A percentile compares a stretch with the other conserved stretches of the same genome.
Evolutionary conservation across 495 filamentous ascomycete species (phyloP).

Genomic region (Tuber calosporum): DNA sequence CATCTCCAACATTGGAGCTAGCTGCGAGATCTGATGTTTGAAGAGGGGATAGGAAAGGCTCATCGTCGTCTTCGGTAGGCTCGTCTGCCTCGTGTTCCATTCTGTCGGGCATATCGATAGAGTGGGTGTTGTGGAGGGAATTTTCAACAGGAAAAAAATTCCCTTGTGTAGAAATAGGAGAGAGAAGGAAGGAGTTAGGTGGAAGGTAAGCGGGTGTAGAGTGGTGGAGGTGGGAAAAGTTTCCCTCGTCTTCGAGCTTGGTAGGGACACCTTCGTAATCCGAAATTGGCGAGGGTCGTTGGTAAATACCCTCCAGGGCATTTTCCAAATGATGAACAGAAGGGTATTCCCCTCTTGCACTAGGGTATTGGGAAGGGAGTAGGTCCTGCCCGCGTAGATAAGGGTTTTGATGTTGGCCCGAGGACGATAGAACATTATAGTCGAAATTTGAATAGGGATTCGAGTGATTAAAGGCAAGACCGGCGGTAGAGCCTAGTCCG

Average conservation of each 20-base stretch:
- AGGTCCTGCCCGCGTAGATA: background rate
- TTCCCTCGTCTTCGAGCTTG: slow-evolving; percentile 15
- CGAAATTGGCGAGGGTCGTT: slow-evolving; percentile 24
- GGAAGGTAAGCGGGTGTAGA: slow-evolving; percentile 18
- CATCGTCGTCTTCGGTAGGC: slow-evolving; percentile 8
- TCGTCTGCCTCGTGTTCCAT: slow-evolving; percentile 20
- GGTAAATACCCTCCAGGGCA: background rate
- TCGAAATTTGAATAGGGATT: background rate
- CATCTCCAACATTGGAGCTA: slow-evolving; percentile 6
- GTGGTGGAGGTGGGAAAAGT: slow-evolving; percentile 8
- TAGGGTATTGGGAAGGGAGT: background rate
- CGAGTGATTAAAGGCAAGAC: background rate
- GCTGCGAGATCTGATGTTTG: background rate
- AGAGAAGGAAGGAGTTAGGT: slow-evolving; percentile 24
- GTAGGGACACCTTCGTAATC: slow-evolving; percentile 8
- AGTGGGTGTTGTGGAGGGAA: slow-evolving; percentile 15
- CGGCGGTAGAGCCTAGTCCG: background rate
- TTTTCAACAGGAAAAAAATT: slow-evolving; percentile 9
- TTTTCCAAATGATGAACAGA: background rate
- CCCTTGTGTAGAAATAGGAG: slow-evolving; percentile 5
- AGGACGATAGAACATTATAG: background rate
- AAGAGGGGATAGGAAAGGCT: background rate
- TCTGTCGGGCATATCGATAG: background rate
- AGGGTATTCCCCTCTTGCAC: background rate
- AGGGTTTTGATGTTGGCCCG: background rate